Evolutionary conservation across 352 stramenopile species (phyloP).

Genomic region (Halophytophthora batemanensis): DNA sequence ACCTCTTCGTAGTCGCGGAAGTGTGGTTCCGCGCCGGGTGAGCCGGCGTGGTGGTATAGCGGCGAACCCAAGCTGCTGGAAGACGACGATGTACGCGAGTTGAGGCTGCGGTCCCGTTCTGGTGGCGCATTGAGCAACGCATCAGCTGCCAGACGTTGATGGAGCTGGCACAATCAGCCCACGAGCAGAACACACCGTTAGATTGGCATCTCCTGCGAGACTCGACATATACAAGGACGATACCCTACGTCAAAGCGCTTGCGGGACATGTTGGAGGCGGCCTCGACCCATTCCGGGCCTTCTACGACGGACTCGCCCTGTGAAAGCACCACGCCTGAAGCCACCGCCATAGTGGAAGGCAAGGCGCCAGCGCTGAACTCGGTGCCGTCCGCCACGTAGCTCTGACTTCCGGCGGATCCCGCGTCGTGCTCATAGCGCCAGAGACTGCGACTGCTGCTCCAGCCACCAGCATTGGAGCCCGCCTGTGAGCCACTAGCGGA

Average conservation of each 20-base stretch:
- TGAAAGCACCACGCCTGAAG: slow-evolving; percentile 36
- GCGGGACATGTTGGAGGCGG: slow-evolving; percentile 51
- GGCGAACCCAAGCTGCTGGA: slow-evolving; percentile 12
- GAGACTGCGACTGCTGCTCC: slow-evolving; percentile 14
- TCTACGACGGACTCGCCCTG: slow-evolving; percentile 41
- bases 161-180: slow-evolving; percentile 42
- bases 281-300: slow-evolving; percentile 39
- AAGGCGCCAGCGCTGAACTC: slow-evolving; percentile 24
- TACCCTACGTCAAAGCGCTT: slow-evolving; percentile 73
- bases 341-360: slow-evolving; percentile 27
- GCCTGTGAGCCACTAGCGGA: background rate
- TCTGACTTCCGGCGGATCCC: slow-evolving; percentile 9
- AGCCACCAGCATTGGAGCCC: slow-evolving; percentile 7
- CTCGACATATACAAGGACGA: no score
- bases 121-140: slow-evolving; percentile 32
- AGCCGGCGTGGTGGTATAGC: slow-evolving; percentile 8
- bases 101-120: background rate
- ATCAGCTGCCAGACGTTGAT: slow-evolving; percentile 54
- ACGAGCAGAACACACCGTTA: background rate
- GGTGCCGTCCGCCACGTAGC: slow-evolving; percentile 17
- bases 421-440: slow-evolving; percentile 24
- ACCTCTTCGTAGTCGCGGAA: slow-evolving; percentile 39
- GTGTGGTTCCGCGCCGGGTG: slow-evolving; percentile 12
- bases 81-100: slow-evolving; percentile 5
- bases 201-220: no score